A percentile compares a stretch with the other conserved stretches of the same genome.
Conservation (phyloP, 2,329 filamentous ascomycete species). For the Ceratocystis alfenasii region DNA sequence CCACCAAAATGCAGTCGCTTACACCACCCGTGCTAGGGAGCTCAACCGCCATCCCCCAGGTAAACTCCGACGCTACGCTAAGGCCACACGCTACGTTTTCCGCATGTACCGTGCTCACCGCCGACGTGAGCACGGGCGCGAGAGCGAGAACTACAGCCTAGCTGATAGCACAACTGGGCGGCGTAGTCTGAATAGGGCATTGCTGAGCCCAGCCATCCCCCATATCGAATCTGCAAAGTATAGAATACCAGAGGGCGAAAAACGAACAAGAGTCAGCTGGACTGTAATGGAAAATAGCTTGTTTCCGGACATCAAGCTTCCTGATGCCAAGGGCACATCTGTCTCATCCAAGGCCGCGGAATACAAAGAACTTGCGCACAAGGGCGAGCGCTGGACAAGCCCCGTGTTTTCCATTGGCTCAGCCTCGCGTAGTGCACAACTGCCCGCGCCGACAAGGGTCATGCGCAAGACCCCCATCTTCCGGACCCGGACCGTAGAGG, state of each 20-base stretch:
- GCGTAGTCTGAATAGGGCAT: neutral
- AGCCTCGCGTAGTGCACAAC: slow-evolving; percentile 57
- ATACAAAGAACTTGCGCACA: slow-evolving; percentile 74
- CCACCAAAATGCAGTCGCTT: slow-evolving; percentile 70
- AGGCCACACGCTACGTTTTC: slow-evolving; percentile 21
- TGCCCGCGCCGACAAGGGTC: slow-evolving; percentile 50
- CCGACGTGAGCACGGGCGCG: slow-evolving; percentile 7
- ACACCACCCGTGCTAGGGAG: slow-evolving; percentile 47
- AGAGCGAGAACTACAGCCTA: neutral
- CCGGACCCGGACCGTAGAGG: neutral
- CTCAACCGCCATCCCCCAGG: slow-evolving; percentile 60
- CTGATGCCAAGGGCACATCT: slow-evolving; percentile 37
- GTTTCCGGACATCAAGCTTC: slow-evolving; percentile 77
- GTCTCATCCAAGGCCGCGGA: slow-evolving; percentile 90
- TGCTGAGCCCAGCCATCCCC: neutral
- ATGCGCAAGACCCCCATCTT: slow-evolving; percentile 21
- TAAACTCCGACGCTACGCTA: slow-evolving; percentile 75
- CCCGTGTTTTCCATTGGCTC: slow-evolving; percentile 81
- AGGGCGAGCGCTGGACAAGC: slow-evolving; percentile 90
- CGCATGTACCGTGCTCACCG: slow-evolving; percentile 6
- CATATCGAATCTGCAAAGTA: neutral
- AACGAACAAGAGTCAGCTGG: slow-evolving; percentile 37
- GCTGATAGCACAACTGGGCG: neutral
- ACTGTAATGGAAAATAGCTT: slow-evolving; percentile 55
- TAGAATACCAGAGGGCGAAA: neutral